Evolutionary conservation across 129 eudicot genomes (phyloP), one percentile per base, ranked within the genome.

Genomic region (Flaveria robusta): DNA sequence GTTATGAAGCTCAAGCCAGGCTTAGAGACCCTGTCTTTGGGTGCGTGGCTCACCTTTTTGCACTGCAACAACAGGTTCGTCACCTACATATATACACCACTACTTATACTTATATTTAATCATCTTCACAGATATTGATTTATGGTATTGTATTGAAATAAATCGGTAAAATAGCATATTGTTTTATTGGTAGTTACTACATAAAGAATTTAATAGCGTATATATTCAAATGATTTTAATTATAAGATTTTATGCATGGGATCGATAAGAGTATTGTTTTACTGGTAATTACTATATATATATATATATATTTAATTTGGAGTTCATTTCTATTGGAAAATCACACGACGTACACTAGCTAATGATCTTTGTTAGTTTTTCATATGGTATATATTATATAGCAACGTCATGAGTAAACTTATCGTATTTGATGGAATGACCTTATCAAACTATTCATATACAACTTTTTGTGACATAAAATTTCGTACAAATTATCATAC

Each of bases 1-100:
- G 97, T 70, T 92, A 87, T 27, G 92, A 92, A 65, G 96, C 96
- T 80, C 92, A 89, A 20, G 91, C 95, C 95, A 74, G 97, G 68
- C 87, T 91, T 0, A 70, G 92, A 45, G 97, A 91, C 79, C 97
- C 97, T 1, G 88, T 91, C 52, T 83, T 86, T 60, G 97, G 97
- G 7, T 91, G 95, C 18, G 90, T 91, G 26, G 90, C 92, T 81
- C 97, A 86, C 74, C 85, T 91, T 70, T 87, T 87, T 78, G 86
- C 92, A 11, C 89, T 91, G 66, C 96, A 91, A 75, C 97, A 87
- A 81, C 97, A 92, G 97, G 96, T 88, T 88, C 62, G 16, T 37
- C 14, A 7, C 14, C 18, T 41, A 16, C 7, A 1, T 34, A 27
- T 26, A 49, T 70, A 8, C 49, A 22, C 0, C 12, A 1, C 0